Percentiles rank a stretch among this genome's conserved stretches.
These are phyloP conservation scores for Wickerhamomyces silvicola DNA, from an alignment of 805 yeast genomes.

Conservation along the genomic window DNA sequence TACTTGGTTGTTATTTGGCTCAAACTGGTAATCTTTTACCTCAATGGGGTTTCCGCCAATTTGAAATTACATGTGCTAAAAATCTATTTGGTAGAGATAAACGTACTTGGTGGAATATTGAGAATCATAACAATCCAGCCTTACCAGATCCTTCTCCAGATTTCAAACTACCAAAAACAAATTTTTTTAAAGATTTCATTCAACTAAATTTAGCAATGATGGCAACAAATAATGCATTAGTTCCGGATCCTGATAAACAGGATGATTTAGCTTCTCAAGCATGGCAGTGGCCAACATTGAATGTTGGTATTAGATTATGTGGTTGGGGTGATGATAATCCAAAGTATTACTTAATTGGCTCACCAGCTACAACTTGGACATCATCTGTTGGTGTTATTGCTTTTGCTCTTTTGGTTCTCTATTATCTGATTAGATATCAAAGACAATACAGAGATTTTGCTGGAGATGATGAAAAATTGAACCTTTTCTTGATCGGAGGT, in stretches of 20 bases:
- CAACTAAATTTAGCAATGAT: conserved; percentile 80
- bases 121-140: conserved; percentile 53
- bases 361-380: conserved; percentile 75
- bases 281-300: conserved; percentile 88
- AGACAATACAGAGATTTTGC: conserved; percentile 66
- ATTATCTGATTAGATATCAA: conserved; percentile 57
- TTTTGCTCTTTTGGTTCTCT: conserved; percentile 38
- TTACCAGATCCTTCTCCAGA: conserved; percentile 56
- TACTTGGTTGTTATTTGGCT: conserved; percentile 76
- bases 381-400: conserved; percentile 54
- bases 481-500: conserved; percentile 62
- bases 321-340: conserved; percentile 56
- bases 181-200: conserved; percentile 69
- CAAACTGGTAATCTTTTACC: conserved; percentile 81
- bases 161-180: conserved; percentile 66
- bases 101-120: conserved; percentile 87
- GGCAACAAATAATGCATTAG: conserved; percentile 77
- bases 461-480: conserved; percentile 35
- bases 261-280: conserved; percentile 67
- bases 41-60: conserved; percentile 97
- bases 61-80: conserved; percentile 82
- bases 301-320: conserved; percentile 70
- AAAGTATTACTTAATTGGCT: conserved; percentile 66
- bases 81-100: conserved; percentile 67
- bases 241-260: conserved; percentile 69